Evolutionary conservation across 1,284 basidiomycete genomes (phyloP), one percentile per base, ranked within the genome.

Genomic region (Inonotus obliquus): DNA sequence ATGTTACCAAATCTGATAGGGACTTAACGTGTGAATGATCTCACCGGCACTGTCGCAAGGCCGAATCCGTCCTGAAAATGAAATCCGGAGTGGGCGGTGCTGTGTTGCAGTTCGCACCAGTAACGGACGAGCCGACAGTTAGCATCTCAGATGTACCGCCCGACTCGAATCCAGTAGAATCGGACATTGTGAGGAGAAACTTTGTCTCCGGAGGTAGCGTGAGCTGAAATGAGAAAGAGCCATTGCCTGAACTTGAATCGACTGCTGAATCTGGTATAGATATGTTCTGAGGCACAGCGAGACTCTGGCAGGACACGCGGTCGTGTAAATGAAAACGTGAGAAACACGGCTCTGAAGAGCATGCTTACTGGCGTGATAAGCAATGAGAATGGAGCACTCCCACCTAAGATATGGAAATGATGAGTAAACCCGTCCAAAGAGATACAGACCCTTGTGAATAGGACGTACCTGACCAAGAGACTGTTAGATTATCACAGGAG

Each of bases 181-280:
- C 90, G 23, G 85, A 89, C 86, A 92, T 87, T 41, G 82, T 79
- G 21, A 86, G 66, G 11, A 91, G 60, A 59, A 90, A 76, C 58
- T 74, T 69, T 11, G 76, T 67, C 27, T 68, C 71, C 21, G 76
- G 67, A 2, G 70, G 21, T 51, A 85, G 73, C 1, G 76, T 73
- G 10, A 90, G 66, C 60, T 76, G 76, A 0, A 73, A 67, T 11
- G 80, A 72, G 67, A 79, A 89, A 0, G 79, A 77, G 49, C 86
- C 86, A 65, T 79, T 67, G 52, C 81, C 82, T 72, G 63, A 41
- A 37, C 48, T 45, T 19, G 81, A 76, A 68, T 63, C 78, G 69
- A 81, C 84, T 11, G 83, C 79, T 19, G 76, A 72, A 10, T 74
- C 63, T n/a, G 88, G 85, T 53, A 91, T 80, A 45, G 79, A 76